Evolutionary conservation across 768 basidiomycete genomes (phyloP).

Genomic region (Tylopilus subfusipes): DNA sequence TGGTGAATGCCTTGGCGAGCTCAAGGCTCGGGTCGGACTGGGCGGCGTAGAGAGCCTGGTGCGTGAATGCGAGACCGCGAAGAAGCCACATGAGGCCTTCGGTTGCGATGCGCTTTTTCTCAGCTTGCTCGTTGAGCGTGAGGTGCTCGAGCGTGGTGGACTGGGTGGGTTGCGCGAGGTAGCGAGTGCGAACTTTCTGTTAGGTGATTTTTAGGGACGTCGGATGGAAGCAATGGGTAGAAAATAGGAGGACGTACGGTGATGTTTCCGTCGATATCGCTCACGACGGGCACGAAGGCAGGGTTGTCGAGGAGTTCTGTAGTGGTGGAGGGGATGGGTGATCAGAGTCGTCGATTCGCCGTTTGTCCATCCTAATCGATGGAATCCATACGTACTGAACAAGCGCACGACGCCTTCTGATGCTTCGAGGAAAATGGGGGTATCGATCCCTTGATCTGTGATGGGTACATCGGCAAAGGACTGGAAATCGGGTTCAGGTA

Average conservation of each 20-base stretch:
- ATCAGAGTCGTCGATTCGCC: background rate
- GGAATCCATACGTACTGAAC: conserved; percentile 61
- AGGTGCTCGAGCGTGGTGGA: conserved; percentile 82
- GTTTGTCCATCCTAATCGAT: background rate
- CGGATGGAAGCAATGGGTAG: background rate
- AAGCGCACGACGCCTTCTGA: conserved; percentile 82
- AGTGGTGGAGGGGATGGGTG: background rate
- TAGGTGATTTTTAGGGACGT: background rate
- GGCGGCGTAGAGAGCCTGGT: conserved; percentile 67
- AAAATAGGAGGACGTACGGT: conserved; percentile 46
- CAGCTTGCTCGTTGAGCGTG: conserved; percentile 75
- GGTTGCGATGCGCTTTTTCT: conserved; percentile 86
- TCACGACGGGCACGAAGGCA: conserved; percentile 80
- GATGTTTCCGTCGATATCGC: conserved; percentile 90
- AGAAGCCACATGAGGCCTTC: conserved; percentile 94
- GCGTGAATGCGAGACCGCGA: conserved; percentile 88
- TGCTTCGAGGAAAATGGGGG: conserved; percentile 83
- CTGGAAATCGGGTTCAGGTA: conserved; percentile 37
- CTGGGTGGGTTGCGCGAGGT: conserved; percentile 57
- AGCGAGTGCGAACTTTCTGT: conserved; percentile 88
- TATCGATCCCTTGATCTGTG: conserved; percentile 86
- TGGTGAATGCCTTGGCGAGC: conserved; percentile 69
- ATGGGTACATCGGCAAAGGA: conserved; percentile 91
- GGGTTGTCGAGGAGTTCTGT: conserved; percentile 27
- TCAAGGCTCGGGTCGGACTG: conserved; percentile 56